Evolutionary conservation across 164 flowering plant genomes (phyloP).

Genomic region (Vitis rupestris): DNA sequence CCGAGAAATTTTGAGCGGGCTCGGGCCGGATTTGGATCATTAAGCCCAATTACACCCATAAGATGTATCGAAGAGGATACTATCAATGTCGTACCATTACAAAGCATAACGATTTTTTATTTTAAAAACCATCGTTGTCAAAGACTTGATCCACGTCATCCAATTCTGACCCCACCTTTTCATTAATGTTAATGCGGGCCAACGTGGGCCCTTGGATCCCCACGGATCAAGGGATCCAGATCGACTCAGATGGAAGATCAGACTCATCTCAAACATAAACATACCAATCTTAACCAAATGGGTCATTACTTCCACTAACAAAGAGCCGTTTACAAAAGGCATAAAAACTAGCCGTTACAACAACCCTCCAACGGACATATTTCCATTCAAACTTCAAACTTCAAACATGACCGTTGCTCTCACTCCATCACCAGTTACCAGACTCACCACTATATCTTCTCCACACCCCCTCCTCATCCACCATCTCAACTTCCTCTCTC

Average conservation of each 20-base stretch:
- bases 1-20: too few relatives aligned
- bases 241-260: neutral
- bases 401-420: neutral
- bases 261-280: neutral
- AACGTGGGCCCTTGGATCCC: too few relatives aligned
- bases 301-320: neutral
- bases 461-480: neutral
- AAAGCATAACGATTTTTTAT: too few relatives aligned
- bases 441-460: neutral
- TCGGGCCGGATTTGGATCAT: too few relatives aligned
- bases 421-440: too few relatives aligned
- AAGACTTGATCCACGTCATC: too few relatives aligned
- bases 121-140: too few relatives aligned
- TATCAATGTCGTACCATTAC: too few relatives aligned
- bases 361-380: slow-evolving; percentile 6
- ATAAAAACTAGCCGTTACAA: slow-evolving; percentile 8
- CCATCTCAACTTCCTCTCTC: too few relatives aligned
- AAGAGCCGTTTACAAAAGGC: neutral
- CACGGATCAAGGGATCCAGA: neutral
- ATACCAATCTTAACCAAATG: neutral
- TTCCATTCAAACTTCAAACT: neutral
- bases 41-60: too few relatives aligned
- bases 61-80: too few relatives aligned
- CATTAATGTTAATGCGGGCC: neutral
- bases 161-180: neutral